These are phyloP conservation scores for Mucor irregularis DNA, from an alignment of 371 early-diverging fungal species.

Conservation along the genomic window DNA sequence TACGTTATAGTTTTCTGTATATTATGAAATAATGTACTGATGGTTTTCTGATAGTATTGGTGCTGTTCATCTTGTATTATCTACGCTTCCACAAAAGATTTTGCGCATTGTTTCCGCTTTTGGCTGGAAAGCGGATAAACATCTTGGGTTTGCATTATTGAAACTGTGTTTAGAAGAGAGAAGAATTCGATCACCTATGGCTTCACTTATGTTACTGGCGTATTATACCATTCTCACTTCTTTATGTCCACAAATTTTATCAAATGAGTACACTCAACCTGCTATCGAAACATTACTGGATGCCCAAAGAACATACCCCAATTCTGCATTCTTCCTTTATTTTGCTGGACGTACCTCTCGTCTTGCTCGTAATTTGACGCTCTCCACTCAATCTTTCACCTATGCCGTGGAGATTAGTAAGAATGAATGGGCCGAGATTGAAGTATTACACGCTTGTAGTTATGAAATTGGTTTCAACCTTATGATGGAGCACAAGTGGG, in stretches of 20 bases:
- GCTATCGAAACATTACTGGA: conserved; percentile 63
- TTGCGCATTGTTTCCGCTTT: conserved; percentile 63
- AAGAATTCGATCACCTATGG: conserved; percentile 63
- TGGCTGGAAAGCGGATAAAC: conserved; percentile 65
- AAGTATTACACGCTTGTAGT: conserved; percentile 50
- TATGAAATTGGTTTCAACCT: conserved; percentile 65
- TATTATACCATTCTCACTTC: conserved; percentile 49
- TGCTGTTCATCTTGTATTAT: conserved; percentile 62
- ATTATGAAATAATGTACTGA: background rate
- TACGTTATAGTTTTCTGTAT: conserved; percentile 12
- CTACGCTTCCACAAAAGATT: conserved; percentile 61
- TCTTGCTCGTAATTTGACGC: conserved; percentile 46
- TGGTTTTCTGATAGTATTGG: conserved; percentile 48
- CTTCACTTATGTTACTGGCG: conserved; percentile 59
- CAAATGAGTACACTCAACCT: conserved; percentile 47
- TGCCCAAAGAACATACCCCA: conserved; percentile 59
- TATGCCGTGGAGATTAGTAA: conserved; percentile 55
- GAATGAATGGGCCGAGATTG: conserved; percentile 56
- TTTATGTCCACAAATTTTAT: conserved; percentile 45
- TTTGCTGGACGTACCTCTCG: conserved; percentile 63
- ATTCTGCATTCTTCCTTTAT: conserved; percentile 65
- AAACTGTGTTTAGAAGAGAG: conserved; percentile 55
- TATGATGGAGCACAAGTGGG: conserved; percentile 61
- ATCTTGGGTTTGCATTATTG: conserved; percentile 61
- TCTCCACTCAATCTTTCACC: conserved; percentile 50